Evolutionary conservation across 139 green algal species (phyloP), one percentile per base, ranked within the genome.

Genomic region (Bryopsis sp.): DNA sequence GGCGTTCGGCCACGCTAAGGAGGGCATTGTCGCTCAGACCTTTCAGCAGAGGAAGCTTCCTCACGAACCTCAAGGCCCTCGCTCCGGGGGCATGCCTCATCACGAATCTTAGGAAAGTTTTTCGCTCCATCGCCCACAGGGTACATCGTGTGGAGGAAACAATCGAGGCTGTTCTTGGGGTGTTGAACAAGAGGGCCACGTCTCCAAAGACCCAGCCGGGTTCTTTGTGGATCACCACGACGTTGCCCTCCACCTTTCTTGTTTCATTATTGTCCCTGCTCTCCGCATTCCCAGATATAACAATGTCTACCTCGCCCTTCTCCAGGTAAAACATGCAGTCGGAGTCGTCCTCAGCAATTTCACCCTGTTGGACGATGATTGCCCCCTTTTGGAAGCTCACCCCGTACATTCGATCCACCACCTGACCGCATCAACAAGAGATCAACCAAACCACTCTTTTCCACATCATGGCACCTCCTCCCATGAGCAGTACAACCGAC

Each of bases 191-290:
- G 46, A 92, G 76, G 2, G 86, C 77, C 3, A 89, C 74, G 47
- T 90, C 84, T 26, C 86, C 86, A 81, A 92, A 90, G 34, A 90
- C 78, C 82, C 81, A 89, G 33, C 86, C 86, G 1, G 82, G 76
- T 24, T 77, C 75, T 75, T 90, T 82, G 3, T 69, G 61, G 67
- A 90, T 88, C 47, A 57, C 47, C 22, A 22, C 47, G 24, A 57
- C 47, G 47, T 24, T 26, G 47, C 47, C 47, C 31, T 2, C 29
- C 39, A 15, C 11, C 7, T 72, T 2, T 2, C 76, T 63, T 39
- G 48, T 79, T 34, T 75, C 72, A 1, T 3, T 11, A 48, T 70
- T 39, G 0, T 43, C 3, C 15, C 2, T 58, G 43, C 39, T 78
- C 73, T 76, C 75, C 37, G 68, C 68, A 47, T 59, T 73, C 24